Conservation (phyloP, 768 basidiomycete genomes). For the Russula sp. region DNA sequence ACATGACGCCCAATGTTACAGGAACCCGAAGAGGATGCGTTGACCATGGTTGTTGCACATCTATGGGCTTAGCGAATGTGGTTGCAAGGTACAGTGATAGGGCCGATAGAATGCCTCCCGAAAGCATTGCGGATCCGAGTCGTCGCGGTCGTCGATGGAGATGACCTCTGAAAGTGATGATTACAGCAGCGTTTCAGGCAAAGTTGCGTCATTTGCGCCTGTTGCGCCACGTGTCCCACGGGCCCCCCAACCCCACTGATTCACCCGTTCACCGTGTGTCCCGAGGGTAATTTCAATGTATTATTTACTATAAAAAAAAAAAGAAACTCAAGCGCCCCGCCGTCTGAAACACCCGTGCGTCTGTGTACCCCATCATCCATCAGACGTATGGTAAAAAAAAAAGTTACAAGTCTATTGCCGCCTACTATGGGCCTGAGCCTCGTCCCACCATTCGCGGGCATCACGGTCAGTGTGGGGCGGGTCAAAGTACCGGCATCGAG, state of each 20-base stretch:
- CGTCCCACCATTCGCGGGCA: slow-evolving; percentile 49
- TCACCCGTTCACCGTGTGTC: too few species aligned
- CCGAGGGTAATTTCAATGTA: too few species aligned
- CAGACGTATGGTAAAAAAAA: background rate
- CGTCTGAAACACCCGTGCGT: background rate
- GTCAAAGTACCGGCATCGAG: slow-evolving; percentile 72
- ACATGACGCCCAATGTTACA: slow-evolving; percentile 56
- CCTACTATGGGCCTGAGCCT: slow-evolving; percentile 22
- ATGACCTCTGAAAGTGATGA: background rate
- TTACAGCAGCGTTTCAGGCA: background rate
- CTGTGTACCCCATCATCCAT: background rate
- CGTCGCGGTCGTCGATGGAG: background rate
- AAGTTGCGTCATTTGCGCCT: slow-evolving; percentile 10
- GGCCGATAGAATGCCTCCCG: background rate
- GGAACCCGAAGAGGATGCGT: slow-evolving; percentile 37
- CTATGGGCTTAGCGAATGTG: background rate
- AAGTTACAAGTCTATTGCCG: slow-evolving; percentile 1
- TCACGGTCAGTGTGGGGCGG: slow-evolving; percentile 56
- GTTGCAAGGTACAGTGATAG: background rate
- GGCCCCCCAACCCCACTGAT: background rate
- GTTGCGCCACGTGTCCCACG: background rate
- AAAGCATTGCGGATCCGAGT: background rate
- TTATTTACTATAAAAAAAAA: too few species aligned
- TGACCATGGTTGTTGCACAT: slow-evolving; percentile 10
- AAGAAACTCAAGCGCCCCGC: too few species aligned